Conservation (phyloP, 306 rosid genomes). For the Cyamopsis tetragonoloba region DNA sequence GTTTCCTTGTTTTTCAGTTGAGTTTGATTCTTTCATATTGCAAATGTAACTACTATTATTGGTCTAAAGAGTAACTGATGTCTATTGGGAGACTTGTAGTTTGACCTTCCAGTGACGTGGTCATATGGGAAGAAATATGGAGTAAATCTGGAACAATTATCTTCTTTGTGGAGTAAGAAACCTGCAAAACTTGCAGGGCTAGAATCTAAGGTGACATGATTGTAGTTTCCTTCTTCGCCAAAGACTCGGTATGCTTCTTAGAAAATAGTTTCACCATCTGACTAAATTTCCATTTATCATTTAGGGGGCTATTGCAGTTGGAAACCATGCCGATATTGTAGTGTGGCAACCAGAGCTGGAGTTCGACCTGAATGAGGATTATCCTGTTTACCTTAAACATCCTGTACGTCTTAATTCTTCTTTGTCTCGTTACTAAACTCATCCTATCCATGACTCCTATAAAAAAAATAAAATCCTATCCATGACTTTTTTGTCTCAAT, state of each 20-base stretch:
- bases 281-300: conserved; percentile 19
- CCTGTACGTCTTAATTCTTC: conserved; percentile 44
- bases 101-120: conserved; percentile 88
- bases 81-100: conserved; percentile 46
- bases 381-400: conserved; percentile 60
- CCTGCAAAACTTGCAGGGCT: conserved; percentile 79
- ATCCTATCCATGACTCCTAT: not conserved
- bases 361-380: conserved; percentile 52
- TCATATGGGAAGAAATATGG: conserved; percentile 75
- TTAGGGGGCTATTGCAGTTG: conserved; percentile 73
- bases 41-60: not conserved
- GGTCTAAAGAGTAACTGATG: not conserved
- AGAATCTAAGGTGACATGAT: conserved; percentile 59
- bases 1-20: conserved; percentile 13
- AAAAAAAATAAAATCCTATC: too few species aligned
- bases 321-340: conserved; percentile 83
- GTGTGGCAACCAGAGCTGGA: conserved; percentile 92
- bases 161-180: conserved; percentile 86
- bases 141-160: conserved; percentile 65
- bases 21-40: not conserved
- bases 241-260: not conserved
- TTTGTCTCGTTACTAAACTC: conserved; percentile 14
- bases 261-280: not conserved
- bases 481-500: not conserved
- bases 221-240: conserved; percentile 1